Percentiles rank a stretch among this genome's conserved stretches.
Conservation (phyloP, 371 early-diverging fungal genomes). For the Gilbertella persicaria region DNA sequence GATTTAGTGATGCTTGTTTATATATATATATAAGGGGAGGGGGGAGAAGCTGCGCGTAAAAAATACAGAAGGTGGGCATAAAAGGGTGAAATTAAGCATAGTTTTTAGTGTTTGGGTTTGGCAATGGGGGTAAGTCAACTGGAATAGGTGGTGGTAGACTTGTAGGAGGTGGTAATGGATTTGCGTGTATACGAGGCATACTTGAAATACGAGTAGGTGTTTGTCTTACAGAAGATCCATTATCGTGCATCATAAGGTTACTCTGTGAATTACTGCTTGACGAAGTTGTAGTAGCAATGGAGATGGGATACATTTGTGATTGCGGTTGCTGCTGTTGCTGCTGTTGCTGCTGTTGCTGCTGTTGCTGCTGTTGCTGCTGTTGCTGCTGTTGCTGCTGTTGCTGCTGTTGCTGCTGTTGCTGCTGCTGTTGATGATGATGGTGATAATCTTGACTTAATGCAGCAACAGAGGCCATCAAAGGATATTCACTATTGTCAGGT, state of each 20-base stretch:
- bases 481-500: constrained; percentile 43
- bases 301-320: no score
- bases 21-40: no score
- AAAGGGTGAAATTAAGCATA: no score
- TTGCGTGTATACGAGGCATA: constrained; percentile 20
- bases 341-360: no score
- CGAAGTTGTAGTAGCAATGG: not conserved
- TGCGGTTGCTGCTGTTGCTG: not conserved
- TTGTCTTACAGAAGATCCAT: not conserved
- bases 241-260: constrained; percentile 4
- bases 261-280: constrained; percentile 4
- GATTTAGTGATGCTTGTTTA: no score
- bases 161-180: constrained; percentile 33
- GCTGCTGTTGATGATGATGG: constrained; percentile 3
- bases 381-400: not conserved
- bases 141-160: constrained; percentile 32
- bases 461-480: constrained; percentile 34
- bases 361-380: no score
- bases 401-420: constrained; percentile 2
- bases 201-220: constrained; percentile 20
- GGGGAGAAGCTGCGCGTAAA: no score
- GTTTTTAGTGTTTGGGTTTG: constrained; percentile 11
- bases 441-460: constrained; percentile 22
- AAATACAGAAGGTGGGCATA: no score
- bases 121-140: constrained; percentile 24